Base-by-base conservation (phyloP, 2,329 filamentous ascomycete genomes). In the Aspergillus quadrilineatus region DNA sequence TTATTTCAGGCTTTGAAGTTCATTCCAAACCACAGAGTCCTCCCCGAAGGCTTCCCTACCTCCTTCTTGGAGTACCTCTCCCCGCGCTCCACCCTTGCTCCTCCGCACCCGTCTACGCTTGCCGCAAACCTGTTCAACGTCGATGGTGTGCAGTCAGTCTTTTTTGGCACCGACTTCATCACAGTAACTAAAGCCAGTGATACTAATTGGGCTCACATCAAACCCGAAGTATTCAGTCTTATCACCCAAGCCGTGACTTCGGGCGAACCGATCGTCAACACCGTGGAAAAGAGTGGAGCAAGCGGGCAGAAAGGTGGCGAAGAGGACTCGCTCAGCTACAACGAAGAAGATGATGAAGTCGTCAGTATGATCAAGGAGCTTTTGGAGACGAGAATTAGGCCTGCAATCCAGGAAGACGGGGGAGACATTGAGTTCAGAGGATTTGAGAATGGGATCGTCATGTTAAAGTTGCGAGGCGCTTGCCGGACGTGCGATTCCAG, bases 291-390 rank as follows among this genome's bases (percentile, higher is more conserved):
- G 64, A 85, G 84, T 57, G 74, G 75, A 70, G 83, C 62, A 47
- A 76, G 79, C 48, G 76, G 83, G 69, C 65, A 82, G 77, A 59
- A 76, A 66, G 60, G 76, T 43, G 63, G 67, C 12, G 79, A 79
- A 60, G 83, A 84, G 59, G 91, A 96, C 67, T 89, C 85, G 58
- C 79, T 96, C 50, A 85, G 85, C 22, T 96, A 93, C 73, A 87
- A 93, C 66, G 92, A 96, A 70, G 88, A 95, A 60, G 94, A 99
- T 72, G 88, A 87, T 63, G 94, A 99, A 76, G 90, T 97, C 9
- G 89, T 99, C 7, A 89, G 91, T 57, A 97, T 97, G 94, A 97
- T 99, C 77, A 96, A 97, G 79, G 94, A 99, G 77, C 79, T 99
- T 32, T 81, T 99, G 36, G 94, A 99, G 76, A 99, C 94, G 28